Evolutionary conservation across 192 early-diverging fungal species (phyloP), one percentile per base, ranked within the genome.

Genomic region (Coemansia sp.): DNA sequence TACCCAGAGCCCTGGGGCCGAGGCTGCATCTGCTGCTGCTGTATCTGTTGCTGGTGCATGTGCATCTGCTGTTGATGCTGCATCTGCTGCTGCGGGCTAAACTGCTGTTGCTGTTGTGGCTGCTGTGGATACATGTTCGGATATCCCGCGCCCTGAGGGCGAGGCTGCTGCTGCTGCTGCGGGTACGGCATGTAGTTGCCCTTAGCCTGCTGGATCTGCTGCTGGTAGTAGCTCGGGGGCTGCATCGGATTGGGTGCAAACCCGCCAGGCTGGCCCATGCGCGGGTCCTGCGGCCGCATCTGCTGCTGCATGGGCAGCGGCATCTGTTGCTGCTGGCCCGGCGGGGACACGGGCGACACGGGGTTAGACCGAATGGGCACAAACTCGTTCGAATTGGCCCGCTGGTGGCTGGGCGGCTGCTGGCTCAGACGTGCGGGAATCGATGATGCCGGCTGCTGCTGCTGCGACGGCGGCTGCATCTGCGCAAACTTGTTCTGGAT

Each of bases 171-270:
- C 12, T 50, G 58, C 46, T 55, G 52, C 7, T 28, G 53, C 31
- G 56, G 38, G 35, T 75, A 64, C 53, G 65, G 64, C 44, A 39
- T 48, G 43, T 59, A 53, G 30, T 35, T 43, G 14, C 29, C 35
- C 56, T 75, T 67, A n/a, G 60, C 66, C 53, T 75, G 73, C 51
- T 67, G 65, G 47, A 69, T 65, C 64, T 72, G 72, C 62, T 74
- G 77, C 72, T 75, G 62, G 49, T 70, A 70, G 56, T 68, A 71
- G 54, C 60, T 73, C 14, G 67, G 58, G 49, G 52, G 82, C 77
- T 19, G 46, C 72, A 20, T 39, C 58, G 26, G 58, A 59, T n/a
- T n/a, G 53, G 71, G 74, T 49, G 80, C 65, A 26, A 81, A 78
- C 43, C 60, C 67, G 11, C 65, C 68, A 5, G 49, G 60, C 58